Conservation (phyloP, 1,139 yeast genomes). For the Barnettozyma hawaiiensis region DNA sequence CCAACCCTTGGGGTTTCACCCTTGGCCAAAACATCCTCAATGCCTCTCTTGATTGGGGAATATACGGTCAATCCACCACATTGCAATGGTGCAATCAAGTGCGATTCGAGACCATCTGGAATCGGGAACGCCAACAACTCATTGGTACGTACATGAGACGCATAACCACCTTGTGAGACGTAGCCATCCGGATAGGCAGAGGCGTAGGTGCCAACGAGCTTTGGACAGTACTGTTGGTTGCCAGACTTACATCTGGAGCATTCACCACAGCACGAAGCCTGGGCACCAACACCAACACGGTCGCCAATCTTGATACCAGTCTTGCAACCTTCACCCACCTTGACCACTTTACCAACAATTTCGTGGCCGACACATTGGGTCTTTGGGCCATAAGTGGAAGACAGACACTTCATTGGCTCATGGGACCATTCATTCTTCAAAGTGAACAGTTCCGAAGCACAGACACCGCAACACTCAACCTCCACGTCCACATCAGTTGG, state of each 20-base stretch:
- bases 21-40: slow-evolving; percentile 29
- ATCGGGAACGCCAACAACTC: slow-evolving; percentile 44
- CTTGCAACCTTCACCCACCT: slow-evolving; percentile 36
- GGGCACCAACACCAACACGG: slow-evolving; percentile 50
- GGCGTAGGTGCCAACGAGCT: slow-evolving; percentile 40
- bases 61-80: slow-evolving; percentile 51
- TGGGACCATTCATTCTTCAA: slow-evolving; percentile 34
- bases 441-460: slow-evolving; percentile 49
- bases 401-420: slow-evolving; percentile 30
- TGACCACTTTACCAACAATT: slow-evolving; percentile 41
- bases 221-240: slow-evolving; percentile 44
- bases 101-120: slow-evolving; percentile 39
- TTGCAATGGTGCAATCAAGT: slow-evolving; percentile 44
- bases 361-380: slow-evolving; percentile 45
- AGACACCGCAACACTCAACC: slow-evolving; percentile 46
- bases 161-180: slow-evolving; percentile 50
- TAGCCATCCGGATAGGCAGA: slow-evolving; percentile 38
- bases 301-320: slow-evolving; percentile 37
- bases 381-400: slow-evolving; percentile 27
- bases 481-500: slow-evolving; percentile 34
- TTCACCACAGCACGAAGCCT: slow-evolving; percentile 39
- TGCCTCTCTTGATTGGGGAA: slow-evolving; percentile 44
- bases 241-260: slow-evolving; percentile 39
- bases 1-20: slow-evolving; percentile 40
- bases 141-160: slow-evolving; percentile 43